Percentiles rank a stretch among this genome's conserved stretches.
phyloP scores from a whole-genome alignment of 345 rosid species.

The Carallia brachiata region DNA sequence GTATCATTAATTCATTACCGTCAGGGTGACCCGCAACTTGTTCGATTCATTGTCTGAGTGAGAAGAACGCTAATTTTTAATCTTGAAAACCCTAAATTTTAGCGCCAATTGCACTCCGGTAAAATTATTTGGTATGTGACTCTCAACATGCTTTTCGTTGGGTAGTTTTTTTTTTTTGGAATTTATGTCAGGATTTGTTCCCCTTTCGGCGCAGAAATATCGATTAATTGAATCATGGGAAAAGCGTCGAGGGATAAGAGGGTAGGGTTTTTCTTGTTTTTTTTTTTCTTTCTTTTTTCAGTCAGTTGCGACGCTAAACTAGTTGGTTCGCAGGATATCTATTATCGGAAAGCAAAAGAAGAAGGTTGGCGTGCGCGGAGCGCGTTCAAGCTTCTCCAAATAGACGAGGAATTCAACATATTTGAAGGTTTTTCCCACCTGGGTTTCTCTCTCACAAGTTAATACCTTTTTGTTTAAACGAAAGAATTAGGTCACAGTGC shows the following conservation, averaged over 20 bases:
- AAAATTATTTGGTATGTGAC: not conserved
- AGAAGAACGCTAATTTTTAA: not conserved
- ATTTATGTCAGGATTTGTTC: not conserved
- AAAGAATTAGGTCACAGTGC: not conserved
- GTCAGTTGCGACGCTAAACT: not conserved
- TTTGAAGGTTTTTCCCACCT: constrained; percentile 51
- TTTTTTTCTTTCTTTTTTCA: not conserved
- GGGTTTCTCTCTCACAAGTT: not conserved
- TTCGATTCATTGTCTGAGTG: not conserved
- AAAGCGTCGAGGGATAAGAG: constrained; percentile 93
- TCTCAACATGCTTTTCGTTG: not conserved
- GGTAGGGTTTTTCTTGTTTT: constrained; percentile 33
- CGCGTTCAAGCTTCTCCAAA: constrained; percentile 94
- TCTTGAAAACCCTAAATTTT: not conserved
- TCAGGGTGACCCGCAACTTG: not conserved
- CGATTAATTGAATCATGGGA: constrained; percentile 51
- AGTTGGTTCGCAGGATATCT: constrained; percentile 60
- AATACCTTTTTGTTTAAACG: not conserved
- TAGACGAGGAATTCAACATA: constrained; percentile 93
- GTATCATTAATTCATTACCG: too few relatives aligned
- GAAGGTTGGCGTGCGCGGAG: constrained; percentile 99
- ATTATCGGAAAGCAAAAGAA: constrained; percentile 93
- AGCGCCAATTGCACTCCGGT: not conserved
- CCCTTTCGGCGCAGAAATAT: not conserved
- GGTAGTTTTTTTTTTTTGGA: not conserved